Evolutionary conservation across 2,329 filamentous ascomycete species (phyloP), one percentile per base, ranked within the genome.

Genomic region (Westerdykella ornata): DNA sequence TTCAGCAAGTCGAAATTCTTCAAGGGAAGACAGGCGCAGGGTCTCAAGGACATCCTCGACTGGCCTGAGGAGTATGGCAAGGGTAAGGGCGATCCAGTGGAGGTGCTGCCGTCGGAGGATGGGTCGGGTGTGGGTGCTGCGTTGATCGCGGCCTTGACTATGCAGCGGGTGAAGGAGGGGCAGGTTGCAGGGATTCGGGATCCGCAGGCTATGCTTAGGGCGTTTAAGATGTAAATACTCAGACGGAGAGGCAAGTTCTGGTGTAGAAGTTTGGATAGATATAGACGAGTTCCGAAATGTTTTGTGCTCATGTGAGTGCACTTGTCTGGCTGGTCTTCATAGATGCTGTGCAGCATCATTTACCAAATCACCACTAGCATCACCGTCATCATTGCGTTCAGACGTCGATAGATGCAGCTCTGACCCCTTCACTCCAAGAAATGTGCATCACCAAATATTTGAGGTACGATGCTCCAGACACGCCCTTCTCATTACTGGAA

Each of bases 1-100:
- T 98, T 98, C 74, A 96, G 95, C 77, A 97, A 97, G 68, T 98
- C 98, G 71, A 92, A 92, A 11, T 85, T 95, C 71, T 98, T 98
- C 79, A 96, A 96, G 76, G 80, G 82, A 43, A 84, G 92, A 41
- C 89, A 90, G 42, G 90, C 92, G 12, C 76, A 83, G 65, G 92
- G 92, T 19, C 78, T 98, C 39, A 82, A 87, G 41, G 92, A 98
- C 74, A 96, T 98, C 52, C 80, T 98, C 29, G 90, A 95, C 73
- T 97, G 90, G 89, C 80, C 85, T 2, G 80, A 77, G 41, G 85
- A 86, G 70, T 83, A 82, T 66, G 84, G 66, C 47, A 67, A 88
- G 64, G 88, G 69, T 38, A 62, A 67, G 51, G 52, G 51, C 32
- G 72, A 97, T 59, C 89, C 88, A 6, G 77, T 98, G 41, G 83